Evolutionary conservation across 1,284 basidiomycete genomes (phyloP).

Genomic region (Meira miltonrushii): DNA sequence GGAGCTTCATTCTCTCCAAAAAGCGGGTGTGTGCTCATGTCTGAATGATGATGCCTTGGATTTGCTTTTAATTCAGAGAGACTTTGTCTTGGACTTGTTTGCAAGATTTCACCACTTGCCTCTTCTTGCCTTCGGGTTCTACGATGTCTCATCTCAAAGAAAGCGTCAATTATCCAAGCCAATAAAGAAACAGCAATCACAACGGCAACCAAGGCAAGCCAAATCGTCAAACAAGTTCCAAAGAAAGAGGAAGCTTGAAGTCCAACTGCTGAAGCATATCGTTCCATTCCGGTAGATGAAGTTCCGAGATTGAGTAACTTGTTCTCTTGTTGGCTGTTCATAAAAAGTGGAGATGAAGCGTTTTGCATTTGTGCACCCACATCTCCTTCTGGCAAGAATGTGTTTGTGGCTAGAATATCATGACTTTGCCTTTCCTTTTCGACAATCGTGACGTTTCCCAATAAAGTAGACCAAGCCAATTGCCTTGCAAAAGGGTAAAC

Average conservation of each 20-base stretch:
- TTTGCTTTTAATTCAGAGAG: not conserved
- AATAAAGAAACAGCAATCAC: constrained; percentile 66
- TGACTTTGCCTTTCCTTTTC: constrained; percentile 8
- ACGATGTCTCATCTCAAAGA: constrained; percentile 22
- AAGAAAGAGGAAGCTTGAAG: constrained; percentile 77
- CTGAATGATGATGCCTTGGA: too few species aligned
- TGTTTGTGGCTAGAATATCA: constrained; percentile 20
- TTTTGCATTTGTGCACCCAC: constrained; percentile 62
- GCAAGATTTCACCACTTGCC: constrained; percentile 15
- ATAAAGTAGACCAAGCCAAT: constrained; percentile 53
- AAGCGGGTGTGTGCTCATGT: too few species aligned
- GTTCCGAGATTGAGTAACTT: constrained; percentile 61
- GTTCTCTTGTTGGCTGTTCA: constrained; percentile 67
- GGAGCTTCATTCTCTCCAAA: not conserved
- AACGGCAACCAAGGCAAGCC: constrained; percentile 70
- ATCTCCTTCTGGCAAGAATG: constrained; percentile 32
- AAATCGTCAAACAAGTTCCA: constrained; percentile 72
- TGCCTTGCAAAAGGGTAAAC: constrained; percentile 61
- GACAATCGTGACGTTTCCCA: constrained; percentile 30
- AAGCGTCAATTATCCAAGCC: constrained; percentile 58
- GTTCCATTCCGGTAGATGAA: constrained; percentile 62
- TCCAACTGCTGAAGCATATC: constrained; percentile 74
- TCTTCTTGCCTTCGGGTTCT: constrained; percentile 23
- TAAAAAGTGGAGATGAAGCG: constrained; percentile 67
- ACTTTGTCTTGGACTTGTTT: not conserved